These are phyloP conservation scores for Pichia deserticola DNA, from an alignment of 805 yeast genomes.

Conservation along the genomic window DNA sequence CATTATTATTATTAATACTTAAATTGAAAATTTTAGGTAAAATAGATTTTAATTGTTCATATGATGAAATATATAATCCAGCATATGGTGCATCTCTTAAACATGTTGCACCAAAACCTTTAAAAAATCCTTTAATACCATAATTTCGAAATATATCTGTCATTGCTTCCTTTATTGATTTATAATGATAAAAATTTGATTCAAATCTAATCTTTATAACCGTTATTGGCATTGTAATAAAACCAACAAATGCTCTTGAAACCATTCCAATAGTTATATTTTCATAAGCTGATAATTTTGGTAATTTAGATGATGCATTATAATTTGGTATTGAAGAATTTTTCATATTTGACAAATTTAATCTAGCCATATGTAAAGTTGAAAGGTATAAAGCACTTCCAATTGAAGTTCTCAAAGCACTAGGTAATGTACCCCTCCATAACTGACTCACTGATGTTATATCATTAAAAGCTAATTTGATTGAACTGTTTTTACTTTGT, in stretches of 20 bases:
- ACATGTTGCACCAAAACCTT: slow-evolving; percentile 82
- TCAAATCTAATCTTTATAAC: slow-evolving; percentile 85
- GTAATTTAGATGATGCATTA: slow-evolving; percentile 41
- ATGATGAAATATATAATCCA: slow-evolving; percentile 80
- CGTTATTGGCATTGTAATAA: slow-evolving; percentile 90
- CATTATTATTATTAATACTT: neutral
- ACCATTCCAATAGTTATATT: slow-evolving; percentile 72
- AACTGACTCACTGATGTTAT: slow-evolving; percentile 41
- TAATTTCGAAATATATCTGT: slow-evolving; percentile 44
- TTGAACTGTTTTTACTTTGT: slow-evolving; percentile 36
- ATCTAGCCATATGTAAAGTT: slow-evolving; percentile 55
- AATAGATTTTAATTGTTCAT: slow-evolving; percentile 62
- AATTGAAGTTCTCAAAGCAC: slow-evolving; percentile 80
- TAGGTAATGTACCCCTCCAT: slow-evolving; percentile 94
- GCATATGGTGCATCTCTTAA: slow-evolving; percentile 95
- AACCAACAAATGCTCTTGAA: slow-evolving; percentile 77
- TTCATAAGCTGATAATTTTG: slow-evolving; percentile 60
- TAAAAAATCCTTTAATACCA: slow-evolving; percentile 65
- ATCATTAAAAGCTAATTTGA: slow-evolving; percentile 30
- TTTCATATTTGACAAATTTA: slow-evolving; percentile 34
- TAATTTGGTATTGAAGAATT: slow-evolving; percentile 6
- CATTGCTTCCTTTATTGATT: slow-evolving; percentile 54
- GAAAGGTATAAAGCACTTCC: slow-evolving; percentile 88
- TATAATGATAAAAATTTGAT: slow-evolving; percentile 67
- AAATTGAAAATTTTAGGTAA: slow-evolving; percentile 37